Conservation (phyloP, 2,329 filamentous ascomycete species). For the Cytospora piceicola region DNA sequence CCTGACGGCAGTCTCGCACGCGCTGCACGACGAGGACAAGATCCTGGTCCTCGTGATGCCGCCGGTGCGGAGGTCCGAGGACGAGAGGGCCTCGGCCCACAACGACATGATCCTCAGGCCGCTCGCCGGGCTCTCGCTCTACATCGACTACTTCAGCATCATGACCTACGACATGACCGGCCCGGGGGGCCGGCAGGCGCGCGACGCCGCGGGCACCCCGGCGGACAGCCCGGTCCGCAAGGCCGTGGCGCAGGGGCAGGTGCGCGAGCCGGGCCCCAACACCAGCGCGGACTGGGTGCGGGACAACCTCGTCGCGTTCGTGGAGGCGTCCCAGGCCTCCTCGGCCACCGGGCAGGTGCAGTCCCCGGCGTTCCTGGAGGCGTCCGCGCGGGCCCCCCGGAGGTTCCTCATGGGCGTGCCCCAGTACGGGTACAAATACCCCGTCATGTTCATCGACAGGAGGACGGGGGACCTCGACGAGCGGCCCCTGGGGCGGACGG, state of each 20-base stretch:
- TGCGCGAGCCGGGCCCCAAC: slow-evolving; percentile 31
- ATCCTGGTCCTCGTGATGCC: slow-evolving; percentile 33
- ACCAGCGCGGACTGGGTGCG: slow-evolving; percentile 30
- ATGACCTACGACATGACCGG: slow-evolving; percentile 35
- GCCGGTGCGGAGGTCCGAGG: slow-evolving; percentile 25
- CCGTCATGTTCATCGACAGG: slow-evolving; percentile 26
- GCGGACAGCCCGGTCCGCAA: slow-evolving; percentile 14
- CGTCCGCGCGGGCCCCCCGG: slow-evolving; percentile 18
- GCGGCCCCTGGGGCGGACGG: not conserved
- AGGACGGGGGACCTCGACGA: slow-evolving; percentile 19
- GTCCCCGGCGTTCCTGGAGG: slow-evolving; percentile 16
- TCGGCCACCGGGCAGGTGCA: slow-evolving; percentile 6
- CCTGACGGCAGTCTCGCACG: slow-evolving; percentile 26
- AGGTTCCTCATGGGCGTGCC: slow-evolving; percentile 33
- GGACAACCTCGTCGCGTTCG: slow-evolving; percentile 26
- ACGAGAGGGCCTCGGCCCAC: slow-evolving; percentile 14
- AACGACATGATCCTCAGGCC: slow-evolving; percentile 26
- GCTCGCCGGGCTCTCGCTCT: slow-evolving; percentile 27
- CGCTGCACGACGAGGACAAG: slow-evolving; percentile 29
- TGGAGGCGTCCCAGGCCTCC: slow-evolving; percentile 23
- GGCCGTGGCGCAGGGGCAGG: slow-evolving; percentile 20
- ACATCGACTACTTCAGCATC: slow-evolving; percentile 34
- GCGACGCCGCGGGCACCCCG: not conserved
- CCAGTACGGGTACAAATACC: slow-evolving; percentile 34
- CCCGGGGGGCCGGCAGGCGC: slow-evolving; percentile 27